Base-by-base conservation (phyloP, 495 filamentous ascomycete genomes). In the Lophiostoma macrostomum region DNA sequence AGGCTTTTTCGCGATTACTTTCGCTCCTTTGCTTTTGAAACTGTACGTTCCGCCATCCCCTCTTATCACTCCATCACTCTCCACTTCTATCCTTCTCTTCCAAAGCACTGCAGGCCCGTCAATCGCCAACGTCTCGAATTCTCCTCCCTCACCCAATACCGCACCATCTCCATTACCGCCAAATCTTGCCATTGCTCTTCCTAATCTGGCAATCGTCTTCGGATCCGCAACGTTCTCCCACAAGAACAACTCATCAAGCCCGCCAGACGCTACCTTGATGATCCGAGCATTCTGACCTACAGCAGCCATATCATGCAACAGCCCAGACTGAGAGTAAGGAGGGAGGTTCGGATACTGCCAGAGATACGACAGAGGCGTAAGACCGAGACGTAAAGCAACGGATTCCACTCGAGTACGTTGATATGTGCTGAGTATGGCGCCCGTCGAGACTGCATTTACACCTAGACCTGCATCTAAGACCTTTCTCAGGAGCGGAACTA, bases 321-420 rank as follows among this genome's bases (percentile, higher is more conserved):
- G 71, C 0, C 74, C 76, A 8, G 67, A 67, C 30, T 77, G 66
- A 10, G 52, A 63, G 42, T 64, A 48, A 0, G 70, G 61, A 0
- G 86, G 84, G 0, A 96, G 77, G n/a, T 74, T 71, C 1, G 88
- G 85, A 68, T 85, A 96, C 71, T 90, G 84, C 93, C 93, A 99
- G 36, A 99, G 73, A 69, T 82, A 96, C 0, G 88, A 81, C 20
- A 99, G 73, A 2, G 93, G 89, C 0, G 78, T 76, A 2, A 99
- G 75, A 10, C 84, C 84, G 1, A 99, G 72, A 6, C 93, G 75
- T 0, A 77, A 56, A 3, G 89, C 89, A 8, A 97, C 86, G 34
- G 86, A 90, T 73, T 99, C 93, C 20, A 97, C 83, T 10, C 93
- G 76, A 0, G 91, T 97, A 42, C 93, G 85, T 70, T 99, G 93